These are phyloP conservation scores for Eucalyptus marginata DNA, from an alignment of 345 rosid genomes.

Conservation along the genomic window DNA sequence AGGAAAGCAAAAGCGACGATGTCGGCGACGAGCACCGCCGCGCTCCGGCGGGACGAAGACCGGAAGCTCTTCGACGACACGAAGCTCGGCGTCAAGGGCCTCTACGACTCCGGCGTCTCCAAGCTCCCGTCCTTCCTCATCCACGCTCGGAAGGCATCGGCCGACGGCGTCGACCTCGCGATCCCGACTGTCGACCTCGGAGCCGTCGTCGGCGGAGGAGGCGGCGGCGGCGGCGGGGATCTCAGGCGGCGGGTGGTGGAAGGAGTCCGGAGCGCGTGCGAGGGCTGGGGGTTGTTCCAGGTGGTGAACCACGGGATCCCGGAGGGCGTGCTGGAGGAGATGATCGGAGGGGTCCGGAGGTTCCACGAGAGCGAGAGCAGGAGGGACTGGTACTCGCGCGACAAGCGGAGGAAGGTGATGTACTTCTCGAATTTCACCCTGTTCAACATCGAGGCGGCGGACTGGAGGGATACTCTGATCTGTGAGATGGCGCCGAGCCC, in stretches of 20 bases:
- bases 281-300: neutral
- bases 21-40: neutral
- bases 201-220: neutral
- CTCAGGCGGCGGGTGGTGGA: neutral
- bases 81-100: neutral
- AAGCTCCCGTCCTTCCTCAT: neutral
- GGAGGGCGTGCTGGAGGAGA: neutral
- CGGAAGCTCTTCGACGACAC: neutral
- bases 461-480: conserved; percentile 8
- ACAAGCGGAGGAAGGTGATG: neutral
- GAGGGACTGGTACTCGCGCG: conserved; percentile 6
- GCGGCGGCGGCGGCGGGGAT: neutral
- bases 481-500: neutral
- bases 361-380: neutral
- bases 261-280: neutral
- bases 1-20: neutral
- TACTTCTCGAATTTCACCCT: neutral
- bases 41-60: neutral
- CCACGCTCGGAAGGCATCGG: neutral
- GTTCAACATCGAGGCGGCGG: neutral
- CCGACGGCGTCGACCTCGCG: neutral
- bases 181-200: neutral
- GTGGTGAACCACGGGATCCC: neutral
- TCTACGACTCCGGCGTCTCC: neutral
- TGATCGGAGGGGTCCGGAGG: neutral